phyloP scores from a whole-genome alignment of 345 rosid species.

The Citrus sinensis region DVS_A1.0 CM039165.1:36604501-36605000 shows the following conservation, averaged over 20 bases:
- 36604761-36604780: neutral
- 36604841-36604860: neutral
- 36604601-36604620: neutral
- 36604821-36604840: neutral
- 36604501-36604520: constrained; percentile 56
- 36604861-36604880: constrained; percentile 16
- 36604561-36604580: neutral
- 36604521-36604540: constrained; percentile 14
- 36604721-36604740: neutral
- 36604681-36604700: neutral
- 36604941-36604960: constrained; percentile 29
- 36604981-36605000: constrained; percentile 29
- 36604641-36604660: neutral
- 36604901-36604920: constrained; percentile 55
- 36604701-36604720: neutral
- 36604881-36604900: neutral
- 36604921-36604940: constrained; percentile 38
- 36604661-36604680: neutral
- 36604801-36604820: neutral
- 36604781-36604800: neutral
- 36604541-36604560: neutral
- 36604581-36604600: neutral
- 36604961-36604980: constrained; percentile 24
- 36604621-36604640: neutral
- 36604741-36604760: neutral